A percentile compares a stretch with the other conserved stretches of the same genome.
These are phyloP conservation scores for Leptomonas pyrrhocoris DNA, from an alignment of 208 protist genomes.

Conservation along the genomic window DNA sequence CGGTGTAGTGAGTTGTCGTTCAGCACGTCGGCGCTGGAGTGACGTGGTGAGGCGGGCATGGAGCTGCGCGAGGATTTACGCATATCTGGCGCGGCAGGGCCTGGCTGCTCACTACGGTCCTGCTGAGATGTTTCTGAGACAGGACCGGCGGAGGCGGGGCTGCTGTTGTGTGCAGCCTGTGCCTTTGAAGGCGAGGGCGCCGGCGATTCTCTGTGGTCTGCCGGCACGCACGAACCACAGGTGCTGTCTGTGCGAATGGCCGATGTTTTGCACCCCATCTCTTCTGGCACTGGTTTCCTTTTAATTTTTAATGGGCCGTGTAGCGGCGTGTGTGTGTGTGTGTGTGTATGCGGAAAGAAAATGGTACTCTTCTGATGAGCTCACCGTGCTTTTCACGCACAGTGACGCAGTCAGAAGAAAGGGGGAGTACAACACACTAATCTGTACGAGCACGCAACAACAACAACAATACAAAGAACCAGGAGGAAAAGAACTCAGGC, in stretches of 20 bases:
- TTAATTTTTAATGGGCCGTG: too few relatives aligned
- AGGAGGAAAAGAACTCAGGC: conserved; percentile 3
- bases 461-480: conserved; percentile 10
- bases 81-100: neutral
- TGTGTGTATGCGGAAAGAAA: too few relatives aligned
- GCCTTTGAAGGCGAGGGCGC: conserved; percentile 3
- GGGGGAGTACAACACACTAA: too few relatives aligned
- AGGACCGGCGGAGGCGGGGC: conserved; percentile 1
- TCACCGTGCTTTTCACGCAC: too few relatives aligned
- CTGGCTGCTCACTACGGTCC: conserved; percentile 2
- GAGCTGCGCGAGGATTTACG: neutral
- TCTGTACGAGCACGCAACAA: neutral
- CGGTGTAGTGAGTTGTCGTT: neutral
- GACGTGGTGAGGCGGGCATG: conserved; percentile 10
- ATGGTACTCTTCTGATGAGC: too few relatives aligned
- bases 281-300: neutral
- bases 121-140: conserved; percentile 9
- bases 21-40: neutral
- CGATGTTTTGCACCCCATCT: conserved; percentile 44
- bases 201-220: neutral
- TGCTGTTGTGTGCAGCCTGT: conserved; percentile 3
- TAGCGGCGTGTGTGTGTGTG: too few relatives aligned
- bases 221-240: neutral
- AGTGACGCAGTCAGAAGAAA: too few relatives aligned
- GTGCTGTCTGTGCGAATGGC: conserved; percentile 3